phyloP scores from a whole-genome alignment of 2,329 filamentous ascomycete species.

The Metarhizium anisopliae region DNA sequence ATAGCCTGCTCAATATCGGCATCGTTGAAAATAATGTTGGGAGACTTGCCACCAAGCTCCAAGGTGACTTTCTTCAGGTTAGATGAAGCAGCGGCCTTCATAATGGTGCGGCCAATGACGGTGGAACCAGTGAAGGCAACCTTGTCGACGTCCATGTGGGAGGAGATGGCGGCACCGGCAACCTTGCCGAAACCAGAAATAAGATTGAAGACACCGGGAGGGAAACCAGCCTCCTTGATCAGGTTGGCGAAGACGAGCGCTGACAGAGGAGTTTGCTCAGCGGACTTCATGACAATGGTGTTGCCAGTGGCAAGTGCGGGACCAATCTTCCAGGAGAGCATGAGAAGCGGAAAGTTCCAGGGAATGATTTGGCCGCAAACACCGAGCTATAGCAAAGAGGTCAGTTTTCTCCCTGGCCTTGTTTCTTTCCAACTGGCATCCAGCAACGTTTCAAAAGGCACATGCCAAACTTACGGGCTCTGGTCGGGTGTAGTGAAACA shows the following conservation, averaged over 20 bases:
- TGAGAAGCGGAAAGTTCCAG: slow-evolving; percentile 80
- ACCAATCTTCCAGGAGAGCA: slow-evolving; percentile 76
- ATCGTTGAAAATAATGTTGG: slow-evolving; percentile 72
- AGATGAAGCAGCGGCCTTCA: slow-evolving; percentile 69
- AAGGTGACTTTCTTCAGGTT: slow-evolving; percentile 79
- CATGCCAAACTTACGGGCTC: slow-evolving; percentile 52
- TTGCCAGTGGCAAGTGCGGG: slow-evolving; percentile 66
- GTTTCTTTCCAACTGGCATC: no score
- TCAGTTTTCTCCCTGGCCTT: background rate
- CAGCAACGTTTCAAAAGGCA: no score
- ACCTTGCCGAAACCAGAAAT: slow-evolving; percentile 70
- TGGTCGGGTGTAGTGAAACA: slow-evolving; percentile 71
- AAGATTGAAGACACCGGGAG: slow-evolving; percentile 68
- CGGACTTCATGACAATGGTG: slow-evolving; percentile 64
- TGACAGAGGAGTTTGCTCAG: slow-evolving; percentile 67
- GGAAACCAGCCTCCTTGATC: slow-evolving; percentile 70
- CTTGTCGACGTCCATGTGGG: slow-evolving; percentile 78
- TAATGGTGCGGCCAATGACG: slow-evolving; percentile 62
- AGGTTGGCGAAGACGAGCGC: slow-evolving; percentile 56
- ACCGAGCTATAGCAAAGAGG: slow-evolving; percentile 37
- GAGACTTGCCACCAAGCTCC: slow-evolving; percentile 72
- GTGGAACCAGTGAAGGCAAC: slow-evolving; percentile 76
- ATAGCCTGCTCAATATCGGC: slow-evolving; percentile 70
- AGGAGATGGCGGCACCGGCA: slow-evolving; percentile 66
- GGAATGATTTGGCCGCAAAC: slow-evolving; percentile 84